A percentile compares a stretch with the other conserved stretches of the same genome.
phyloP scores from a whole-genome alignment of 176 grass and related monocot species.

The sorghum (Sorghum bicolor) region Sorghum_bicolor_NCBIv3 NC_012871.2:65645501-65646000 shows the following conservation, averaged over 20 bases:
- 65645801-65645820: constrained; percentile 99
- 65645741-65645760: neutral
- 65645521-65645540: neutral
- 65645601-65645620: neutral
- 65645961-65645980: neutral
- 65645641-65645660: neutral
- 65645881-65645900: constrained; percentile 70
- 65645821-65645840: constrained; percentile 96
- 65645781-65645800: constrained; percentile 67
- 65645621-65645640: neutral
- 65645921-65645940: neutral
- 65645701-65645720: neutral
- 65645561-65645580: neutral
- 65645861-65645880: constrained; percentile 96
- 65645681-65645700: neutral
- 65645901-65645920: neutral
- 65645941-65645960: neutral
- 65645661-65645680: neutral
- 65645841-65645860: constrained; percentile 86
- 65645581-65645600: neutral
- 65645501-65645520: neutral
- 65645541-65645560: neutral
- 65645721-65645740: neutral
- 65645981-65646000: constrained; percentile 97
- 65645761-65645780: neutral